Evolutionary conservation across 2,329 filamentous ascomycete genomes (phyloP), one percentile per base, ranked within the genome.

Genomic region (Colletotrichum australisinense): DNA sequence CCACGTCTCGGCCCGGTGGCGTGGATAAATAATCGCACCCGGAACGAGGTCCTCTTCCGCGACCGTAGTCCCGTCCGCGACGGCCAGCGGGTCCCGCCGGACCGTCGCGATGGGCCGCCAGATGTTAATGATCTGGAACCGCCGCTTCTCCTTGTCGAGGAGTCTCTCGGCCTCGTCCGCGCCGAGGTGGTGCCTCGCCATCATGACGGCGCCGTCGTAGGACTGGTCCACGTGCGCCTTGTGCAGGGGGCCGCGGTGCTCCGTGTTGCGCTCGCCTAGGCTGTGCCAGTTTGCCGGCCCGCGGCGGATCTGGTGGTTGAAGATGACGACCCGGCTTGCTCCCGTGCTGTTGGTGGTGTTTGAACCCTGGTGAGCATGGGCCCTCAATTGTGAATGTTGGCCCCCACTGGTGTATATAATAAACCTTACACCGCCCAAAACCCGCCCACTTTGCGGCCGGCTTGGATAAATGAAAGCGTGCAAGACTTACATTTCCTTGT

Each of bases 251-350:
- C 84, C 90, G 86, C 80, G 94, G 88, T 59, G 84, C 79, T 81
- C n/a, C 87, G 86, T 73, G 80, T 86, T 88, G 91, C 91, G 1
- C 88, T 90, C 53, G 85, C 89, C 87, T 86, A 91, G 74, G 77
- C 92, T 93, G 78, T 90, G 88, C 90, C 91, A 94, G 57, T 80
- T 76, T 5, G 78, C 77, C 19, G 79, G 78, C 6, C 75, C 75
- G 38, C 77, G 79, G 16, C 80, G 79, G 60, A 79, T 77, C n/a
- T 76, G 79, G 69, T 80, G 77, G 67, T 80, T 79, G 59, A 80
- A 81, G 63, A 80, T 77, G 58, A 78, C 74, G 59, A 81, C 77
- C 16, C 75, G 75, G 11, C 63, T 70, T 30, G 79, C 79, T 9
- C 79, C 78, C 11, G 78, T 81, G n/a, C 79, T 81, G 58, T 38